Base-by-base conservation (phyloP, 2,329 filamentous ascomycete genomes). In the Neonectria ditissima region DNA sequence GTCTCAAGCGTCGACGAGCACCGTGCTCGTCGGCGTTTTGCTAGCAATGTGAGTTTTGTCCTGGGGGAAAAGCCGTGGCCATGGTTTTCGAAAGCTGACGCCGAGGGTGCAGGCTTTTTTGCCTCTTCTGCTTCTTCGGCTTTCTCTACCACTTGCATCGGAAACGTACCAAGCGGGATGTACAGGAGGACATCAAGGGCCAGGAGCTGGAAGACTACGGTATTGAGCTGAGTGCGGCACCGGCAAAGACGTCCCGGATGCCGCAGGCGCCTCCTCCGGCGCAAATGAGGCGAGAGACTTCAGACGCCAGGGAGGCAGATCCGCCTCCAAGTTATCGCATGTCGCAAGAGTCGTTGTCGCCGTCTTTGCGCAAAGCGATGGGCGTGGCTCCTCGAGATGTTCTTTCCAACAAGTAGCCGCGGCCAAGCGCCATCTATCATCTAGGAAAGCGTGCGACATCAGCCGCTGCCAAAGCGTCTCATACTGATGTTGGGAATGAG, bases 141-240 rank as follows among this genome's bases (percentile, higher is more conserved):
- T 50, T 71, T n/a, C 60, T 73, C 5, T 67, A 50, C 30, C 62
- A 55, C 34, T 52, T 74, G 10, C 72, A 74, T 34, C 69, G 67
- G 5, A 63, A 69, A 39, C 69, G 67, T 28, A 55, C 63, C 51
- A 59, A 60, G 18, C 28, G 66, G 1, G 73, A 74, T 8, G 48
- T 28, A 11, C 48, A 62, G 18, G 72, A 74, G 59, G 69, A 73
- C 48, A 52, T 66, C 20, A 74, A 74, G 41, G 63, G 62, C 20
- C 69, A 74, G 55, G 73, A 74, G 59, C 55, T 74, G 48, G 73
- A 74, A 39, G 73, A 74, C 48, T 74, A 74, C 22, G 73, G 73
- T 24, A 57, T 73, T 20, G 62, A 41, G 1, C 41, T 66, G 4
- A 10, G 22, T 1, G 50, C 59, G 2, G 18, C 16, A 7, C 43